Evolutionary conservation across 352 stramenopile species (phyloP).

Genomic region (Globisporangium camurandrum): DNA sequence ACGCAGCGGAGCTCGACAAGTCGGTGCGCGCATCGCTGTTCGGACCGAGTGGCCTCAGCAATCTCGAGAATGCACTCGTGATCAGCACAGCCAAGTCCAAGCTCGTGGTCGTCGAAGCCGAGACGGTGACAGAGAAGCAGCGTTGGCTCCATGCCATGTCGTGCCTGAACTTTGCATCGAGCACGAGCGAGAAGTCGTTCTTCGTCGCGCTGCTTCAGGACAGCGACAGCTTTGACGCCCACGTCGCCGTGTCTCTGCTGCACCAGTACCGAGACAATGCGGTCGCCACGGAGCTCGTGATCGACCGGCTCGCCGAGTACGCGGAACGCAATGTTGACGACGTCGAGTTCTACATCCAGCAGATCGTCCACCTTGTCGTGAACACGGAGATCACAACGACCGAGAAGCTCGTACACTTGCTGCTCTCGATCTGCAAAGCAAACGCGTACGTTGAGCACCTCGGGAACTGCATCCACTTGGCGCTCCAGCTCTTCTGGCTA

Average conservation of each 20-base stretch:
- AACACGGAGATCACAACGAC: constrained; percentile 53
- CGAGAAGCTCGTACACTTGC: constrained; percentile 57
- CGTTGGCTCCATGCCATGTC: constrained; percentile 69
- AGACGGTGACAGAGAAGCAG: constrained; percentile 66
- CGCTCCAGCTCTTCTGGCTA: constrained; percentile 65
- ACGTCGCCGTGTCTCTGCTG: constrained; percentile 57
- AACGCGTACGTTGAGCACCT: constrained; percentile 73
- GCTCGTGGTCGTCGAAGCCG: constrained; percentile 53
- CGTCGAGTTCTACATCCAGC: constrained; percentile 78
- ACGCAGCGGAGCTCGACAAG: constrained; percentile 53
- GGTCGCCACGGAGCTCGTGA: constrained; percentile 47
- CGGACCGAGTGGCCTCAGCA: constrained; percentile 19
- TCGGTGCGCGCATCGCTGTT: constrained; percentile 39
- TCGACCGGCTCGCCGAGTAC: constrained; percentile 59
- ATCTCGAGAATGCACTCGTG: constrained; percentile 47
- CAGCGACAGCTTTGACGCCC: constrained; percentile 45
- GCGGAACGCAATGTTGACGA: constrained; percentile 63
- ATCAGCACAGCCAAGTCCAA: constrained; percentile 73
- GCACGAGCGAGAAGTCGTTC: constrained; percentile 39
- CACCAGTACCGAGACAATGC: constrained; percentile 72
- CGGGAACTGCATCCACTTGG: constrained; percentile 74
- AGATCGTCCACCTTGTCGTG: constrained; percentile 70
- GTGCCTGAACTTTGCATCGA: constrained; percentile 49
- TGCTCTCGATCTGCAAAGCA: constrained; percentile 74
- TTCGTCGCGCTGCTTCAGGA: constrained; percentile 52